Conservation (phyloP, 2,329 filamentous ascomycete species). For the Colletotrichum horii region DNA sequence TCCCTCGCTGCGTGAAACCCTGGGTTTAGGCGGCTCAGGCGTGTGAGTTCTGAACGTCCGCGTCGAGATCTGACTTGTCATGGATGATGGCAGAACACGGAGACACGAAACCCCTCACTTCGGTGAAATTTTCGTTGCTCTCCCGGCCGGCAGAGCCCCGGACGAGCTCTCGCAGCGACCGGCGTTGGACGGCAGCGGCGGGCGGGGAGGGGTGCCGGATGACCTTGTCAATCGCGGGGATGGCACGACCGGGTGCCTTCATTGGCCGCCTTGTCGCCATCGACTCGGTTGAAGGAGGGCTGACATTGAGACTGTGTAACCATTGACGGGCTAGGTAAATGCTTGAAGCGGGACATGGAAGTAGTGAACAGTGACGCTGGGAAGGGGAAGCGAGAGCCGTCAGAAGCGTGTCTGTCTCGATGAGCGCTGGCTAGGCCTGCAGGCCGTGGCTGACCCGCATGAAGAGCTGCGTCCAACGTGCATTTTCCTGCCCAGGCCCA, state of each 20-base stretch:
- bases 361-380: background rate
- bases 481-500: background rate
- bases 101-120: background rate
- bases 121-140: background rate
- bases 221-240: background rate
- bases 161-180: background rate
- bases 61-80: background rate
- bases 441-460: background rate
- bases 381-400: background rate
- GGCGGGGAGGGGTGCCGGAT: background rate
- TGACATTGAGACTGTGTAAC: background rate
- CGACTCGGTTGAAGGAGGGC: background rate
- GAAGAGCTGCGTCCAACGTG: conserved; percentile 8
- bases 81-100: background rate
- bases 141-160: background rate
- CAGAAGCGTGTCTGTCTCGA: background rate
- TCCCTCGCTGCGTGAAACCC: background rate
- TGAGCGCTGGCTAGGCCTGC: background rate
- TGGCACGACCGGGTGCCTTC: background rate
- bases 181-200: background rate
- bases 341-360: background rate
- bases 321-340: background rate
- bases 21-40: background rate
- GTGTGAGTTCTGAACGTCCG: background rate
- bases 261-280: background rate